These are phyloP conservation scores for Euphorbia tirucalli DNA, from an alignment of 345 rosid species.

Conservation along the genomic window DNA sequence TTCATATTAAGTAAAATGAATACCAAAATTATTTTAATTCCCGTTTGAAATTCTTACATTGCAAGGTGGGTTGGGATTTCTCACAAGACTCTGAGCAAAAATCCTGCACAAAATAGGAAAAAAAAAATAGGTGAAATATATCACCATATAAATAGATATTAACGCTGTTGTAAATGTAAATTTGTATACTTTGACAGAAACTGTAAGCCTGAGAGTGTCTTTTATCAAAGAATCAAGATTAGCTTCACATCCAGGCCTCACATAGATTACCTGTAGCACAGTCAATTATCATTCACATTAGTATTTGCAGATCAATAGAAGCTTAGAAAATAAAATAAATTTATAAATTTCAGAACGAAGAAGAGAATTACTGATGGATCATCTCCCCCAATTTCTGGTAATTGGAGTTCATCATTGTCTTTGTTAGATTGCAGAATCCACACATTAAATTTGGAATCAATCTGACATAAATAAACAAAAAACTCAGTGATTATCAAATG, in stretches of 20 bases:
- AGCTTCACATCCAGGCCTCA: conserved; percentile 75
- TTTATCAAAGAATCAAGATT: conserved; percentile 70
- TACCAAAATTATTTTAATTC: too few relatives aligned
- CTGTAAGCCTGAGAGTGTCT: conserved; percentile 65
- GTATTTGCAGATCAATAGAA: too few relatives aligned
- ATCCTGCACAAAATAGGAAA: conserved; percentile 39
- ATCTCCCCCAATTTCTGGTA: conserved; percentile 73
- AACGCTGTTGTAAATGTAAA: too few relatives aligned
- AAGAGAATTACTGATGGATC: conserved; percentile 67
- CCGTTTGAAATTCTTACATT: conserved; percentile 62
- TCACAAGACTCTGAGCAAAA: conserved; percentile 71
- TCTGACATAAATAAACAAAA: conserved; percentile 35
- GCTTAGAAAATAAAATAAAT: conserved; percentile 3
- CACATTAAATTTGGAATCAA: conserved; percentile 67
- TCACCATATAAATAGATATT: too few relatives aligned
- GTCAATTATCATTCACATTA: neutral
- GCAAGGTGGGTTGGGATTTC: conserved; percentile 54
- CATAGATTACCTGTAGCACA: conserved; percentile 78
- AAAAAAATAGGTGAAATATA: neutral
- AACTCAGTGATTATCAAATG: too few relatives aligned
- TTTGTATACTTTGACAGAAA: conserved; percentile 47
- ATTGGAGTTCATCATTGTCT: conserved; percentile 25
- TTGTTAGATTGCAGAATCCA: conserved; percentile 65
- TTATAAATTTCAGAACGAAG: neutral
- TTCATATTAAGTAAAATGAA: too few relatives aligned